phyloP scores from a whole-genome alignment of 352 stramenopile genomes.

The Globisporangium megalacanthum region DNA sequence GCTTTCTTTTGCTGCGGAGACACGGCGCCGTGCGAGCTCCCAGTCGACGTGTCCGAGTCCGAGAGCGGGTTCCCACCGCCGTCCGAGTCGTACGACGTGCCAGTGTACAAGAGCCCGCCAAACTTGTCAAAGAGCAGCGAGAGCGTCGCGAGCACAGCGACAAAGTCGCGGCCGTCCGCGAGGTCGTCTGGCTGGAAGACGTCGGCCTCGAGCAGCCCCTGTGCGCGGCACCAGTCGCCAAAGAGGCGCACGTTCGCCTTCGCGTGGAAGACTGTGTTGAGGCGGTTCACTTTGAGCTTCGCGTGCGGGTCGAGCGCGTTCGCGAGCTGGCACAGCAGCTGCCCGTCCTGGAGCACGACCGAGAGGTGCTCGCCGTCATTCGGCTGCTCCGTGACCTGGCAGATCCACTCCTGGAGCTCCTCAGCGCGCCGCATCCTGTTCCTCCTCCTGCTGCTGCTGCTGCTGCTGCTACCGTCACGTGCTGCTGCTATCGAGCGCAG shows the following conservation, averaged over 20 bases:
- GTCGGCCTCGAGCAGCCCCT: constrained; percentile 64
- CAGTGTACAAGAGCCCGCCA: constrained; percentile 27
- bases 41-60: constrained; percentile 60
- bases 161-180: constrained; percentile 58
- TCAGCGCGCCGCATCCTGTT: constrained; percentile 58
- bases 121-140: constrained; percentile 84
- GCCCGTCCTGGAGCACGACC: constrained; percentile 76
- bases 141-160: constrained; percentile 63
- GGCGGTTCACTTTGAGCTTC: constrained; percentile 81
- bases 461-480: neutral
- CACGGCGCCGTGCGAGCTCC: constrained; percentile 35
- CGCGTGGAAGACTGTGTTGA: constrained; percentile 86
- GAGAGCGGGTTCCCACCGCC: constrained; percentile 49
- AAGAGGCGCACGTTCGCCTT: constrained; percentile 84
- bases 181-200: constrained; percentile 81
- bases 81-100: constrained; percentile 37
- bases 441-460: neutral
- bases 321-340: constrained; percentile 80
- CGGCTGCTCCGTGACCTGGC: constrained; percentile 62
- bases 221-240: constrained; percentile 67
- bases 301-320: constrained; percentile 75
- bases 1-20: constrained; percentile 45
- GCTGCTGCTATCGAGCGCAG: neutral
- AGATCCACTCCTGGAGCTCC: constrained; percentile 84
- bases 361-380: constrained; percentile 78